Base-by-base conservation (phyloP, 2,329 filamentous ascomycete genomes). In the Geosmithia morbida region DNA sequence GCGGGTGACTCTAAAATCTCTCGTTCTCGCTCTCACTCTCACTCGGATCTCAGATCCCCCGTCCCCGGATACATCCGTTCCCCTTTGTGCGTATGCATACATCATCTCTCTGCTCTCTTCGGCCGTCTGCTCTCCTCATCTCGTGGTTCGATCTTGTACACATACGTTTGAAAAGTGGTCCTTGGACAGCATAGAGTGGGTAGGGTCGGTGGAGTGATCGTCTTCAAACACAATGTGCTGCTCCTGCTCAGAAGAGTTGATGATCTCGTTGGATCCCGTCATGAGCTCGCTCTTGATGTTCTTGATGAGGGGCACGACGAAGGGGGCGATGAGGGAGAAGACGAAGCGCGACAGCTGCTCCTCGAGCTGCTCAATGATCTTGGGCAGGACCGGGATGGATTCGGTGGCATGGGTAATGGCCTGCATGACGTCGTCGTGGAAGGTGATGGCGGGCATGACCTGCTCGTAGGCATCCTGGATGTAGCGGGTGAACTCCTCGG, bases 161-260 rank as follows among this genome's bases (percentile, higher is more conserved):
- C 71, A 65, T 61, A 83, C 71, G 59, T 94, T 94, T 52, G 83
- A 85, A 63, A 96, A 96, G 65, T 96, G 89, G 57, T 96, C 89
- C 68, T 96, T 96, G 50, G 87, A 88, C 46, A 96, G 70, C 89
- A 95, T 95, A 18, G 87, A 94, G 68, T 96, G 89, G 1, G 89
- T 96, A 0, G 89, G 90, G 58, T 96, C 83, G 18, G 79, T 80
- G 52, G 70, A 84, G 46, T 75, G 52, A 58, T 94, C 83, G 53
- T 96, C 81, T 43, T 85, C 66, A 64, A 95, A 96, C 45, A 96
- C 87, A 54, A 94, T 75, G 57, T 85, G 79, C 66, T 95, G 88
- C 68, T 94, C 83, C 46, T 83, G 77, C 61, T 83, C 75, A 61
- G 85, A 90, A 68, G 83, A 88, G 56, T 86, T 73, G 53, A 96